phyloP scores from a whole-genome alignment of 2,329 filamentous ascomycete species.

The Celoporthe dispersa region DNA sequence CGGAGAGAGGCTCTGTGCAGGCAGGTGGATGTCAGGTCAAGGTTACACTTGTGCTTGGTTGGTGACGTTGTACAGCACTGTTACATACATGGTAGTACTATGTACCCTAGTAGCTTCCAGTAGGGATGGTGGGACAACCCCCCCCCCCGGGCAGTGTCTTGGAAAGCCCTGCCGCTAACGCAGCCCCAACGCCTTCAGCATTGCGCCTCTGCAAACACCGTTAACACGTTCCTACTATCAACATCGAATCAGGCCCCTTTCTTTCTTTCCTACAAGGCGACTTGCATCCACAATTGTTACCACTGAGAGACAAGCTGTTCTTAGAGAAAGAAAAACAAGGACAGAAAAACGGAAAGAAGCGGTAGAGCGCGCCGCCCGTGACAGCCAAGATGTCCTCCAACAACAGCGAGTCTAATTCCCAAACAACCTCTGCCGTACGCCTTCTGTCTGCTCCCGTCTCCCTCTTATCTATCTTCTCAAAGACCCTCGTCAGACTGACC shows the following conservation, averaged over 20 bases:
- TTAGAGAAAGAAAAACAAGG: no score
- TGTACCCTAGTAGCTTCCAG: background rate
- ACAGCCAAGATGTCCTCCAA: conserved; percentile 26
- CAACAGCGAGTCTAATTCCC: conserved; percentile 26
- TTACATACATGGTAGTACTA: background rate
- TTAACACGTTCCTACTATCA: conserved; percentile 2
- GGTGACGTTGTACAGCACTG: background rate
- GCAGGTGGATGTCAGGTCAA: background rate
- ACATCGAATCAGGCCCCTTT: background rate
- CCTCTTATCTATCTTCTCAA: background rate
- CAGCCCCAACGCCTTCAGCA: conserved; percentile 6
- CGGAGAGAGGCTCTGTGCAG: background rate
- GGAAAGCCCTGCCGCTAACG: conserved; percentile 1
- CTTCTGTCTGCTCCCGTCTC: background rate
- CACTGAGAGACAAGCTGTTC: background rate
- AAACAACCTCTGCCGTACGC: background rate
- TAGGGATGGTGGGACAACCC: background rate
- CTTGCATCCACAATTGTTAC: background rate
- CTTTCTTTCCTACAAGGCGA: background rate
- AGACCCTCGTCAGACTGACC: background rate
- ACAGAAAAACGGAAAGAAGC: background rate
- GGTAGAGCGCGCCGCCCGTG: background rate
- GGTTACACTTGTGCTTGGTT: background rate
- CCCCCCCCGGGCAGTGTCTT: background rate
- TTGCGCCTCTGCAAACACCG: background rate